Conservation (phyloP, 129 eudicot species). For the Chrysanthemum makinoi region DNA sequence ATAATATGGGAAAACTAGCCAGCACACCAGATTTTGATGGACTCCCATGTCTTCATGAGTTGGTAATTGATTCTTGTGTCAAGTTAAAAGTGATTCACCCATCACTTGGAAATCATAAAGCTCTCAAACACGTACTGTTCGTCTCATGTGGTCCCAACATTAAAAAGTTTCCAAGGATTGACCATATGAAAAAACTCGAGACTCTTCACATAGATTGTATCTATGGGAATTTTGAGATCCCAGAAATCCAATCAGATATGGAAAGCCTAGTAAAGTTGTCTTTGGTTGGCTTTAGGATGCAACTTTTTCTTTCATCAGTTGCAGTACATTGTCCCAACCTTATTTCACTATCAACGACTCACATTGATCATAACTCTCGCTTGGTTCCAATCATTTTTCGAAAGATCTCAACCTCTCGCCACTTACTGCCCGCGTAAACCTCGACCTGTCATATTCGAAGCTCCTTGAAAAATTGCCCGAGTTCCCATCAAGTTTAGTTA, state of each 20-base stretch:
- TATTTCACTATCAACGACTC: neutral
- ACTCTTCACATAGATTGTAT: too few species aligned
- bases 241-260: too few species aligned
- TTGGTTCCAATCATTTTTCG: neutral
- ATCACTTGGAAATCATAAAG: constrained; percentile 13
- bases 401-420: neutral
- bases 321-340: neutral
- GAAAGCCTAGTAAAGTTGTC: too few species aligned
- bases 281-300: neutral
- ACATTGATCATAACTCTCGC: neutral
- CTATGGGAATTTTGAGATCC: too few species aligned
- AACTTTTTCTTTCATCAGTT: neutral
- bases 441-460: neutral
- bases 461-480: neutral
- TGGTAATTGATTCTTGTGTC: neutral
- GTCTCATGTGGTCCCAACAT: too few species aligned
- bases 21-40: constrained; percentile 20
- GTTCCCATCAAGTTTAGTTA: constrained; percentile 8
- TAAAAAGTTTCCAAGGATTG: too few species aligned
- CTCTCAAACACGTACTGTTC: neutral
- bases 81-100: constrained; percentile 11
- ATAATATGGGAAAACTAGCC: neutral
- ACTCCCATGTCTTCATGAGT: neutral
- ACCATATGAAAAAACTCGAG: too few species aligned
- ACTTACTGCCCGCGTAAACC: neutral